These are phyloP conservation scores for Monotropa hypopitys DNA, from an alignment of 179 eudicot species.

Conservation along the genomic window DNA sequence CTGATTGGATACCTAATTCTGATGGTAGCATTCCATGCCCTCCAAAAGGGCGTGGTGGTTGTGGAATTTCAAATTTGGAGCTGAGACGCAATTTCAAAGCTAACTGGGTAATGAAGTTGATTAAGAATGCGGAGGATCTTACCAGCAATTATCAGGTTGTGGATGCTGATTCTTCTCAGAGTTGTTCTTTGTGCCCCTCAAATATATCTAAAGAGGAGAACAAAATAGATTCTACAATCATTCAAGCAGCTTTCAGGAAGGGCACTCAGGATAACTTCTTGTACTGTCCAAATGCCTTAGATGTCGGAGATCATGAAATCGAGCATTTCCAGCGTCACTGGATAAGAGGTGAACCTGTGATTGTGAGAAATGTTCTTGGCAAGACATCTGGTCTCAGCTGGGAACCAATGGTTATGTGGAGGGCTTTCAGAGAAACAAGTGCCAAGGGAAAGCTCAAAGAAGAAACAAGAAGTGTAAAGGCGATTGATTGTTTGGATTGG, in stretches of 20 bases:
- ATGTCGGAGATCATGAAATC: slow-evolving; percentile 22
- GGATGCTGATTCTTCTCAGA: slow-evolving; percentile 4
- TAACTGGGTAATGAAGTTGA: slow-evolving; percentile 12
- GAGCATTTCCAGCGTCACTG: slow-evolving; percentile 51
- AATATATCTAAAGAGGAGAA: neutral
- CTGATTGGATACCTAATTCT: slow-evolving; percentile 9
- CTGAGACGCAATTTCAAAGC: slow-evolving; percentile 16
- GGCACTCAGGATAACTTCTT: slow-evolving; percentile 27
- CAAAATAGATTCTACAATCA: neutral
- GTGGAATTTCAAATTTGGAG: slow-evolving; percentile 7
- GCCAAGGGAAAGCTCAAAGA: slow-evolving; percentile 7
- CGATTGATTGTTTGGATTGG: slow-evolving; percentile 52
- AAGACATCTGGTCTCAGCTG: slow-evolving; percentile 52
- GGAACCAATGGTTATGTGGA: slow-evolving; percentile 83
- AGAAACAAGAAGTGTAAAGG: slow-evolving; percentile 23
- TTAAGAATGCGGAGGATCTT: slow-evolving; percentile 12
- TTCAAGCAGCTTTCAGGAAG: slow-evolving; percentile 34
- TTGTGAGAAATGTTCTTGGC: slow-evolving; percentile 41
- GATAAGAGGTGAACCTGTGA: slow-evolving; percentile 49
- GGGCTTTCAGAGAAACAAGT: slow-evolving; percentile 42
- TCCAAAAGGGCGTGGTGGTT: slow-evolving; percentile 12
- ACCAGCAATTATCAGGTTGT: slow-evolving; percentile 3
- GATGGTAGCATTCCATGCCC: slow-evolving; percentile 12
- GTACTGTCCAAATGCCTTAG: slow-evolving; percentile 44
- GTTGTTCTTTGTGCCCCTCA: slow-evolving; percentile 10